Percentiles rank a stretch among this genome's conserved stretches.
These are phyloP conservation scores for Cercospora sesami DNA, from an alignment of 2,329 filamentous ascomycete genomes.

Conservation along the genomic window DNA sequence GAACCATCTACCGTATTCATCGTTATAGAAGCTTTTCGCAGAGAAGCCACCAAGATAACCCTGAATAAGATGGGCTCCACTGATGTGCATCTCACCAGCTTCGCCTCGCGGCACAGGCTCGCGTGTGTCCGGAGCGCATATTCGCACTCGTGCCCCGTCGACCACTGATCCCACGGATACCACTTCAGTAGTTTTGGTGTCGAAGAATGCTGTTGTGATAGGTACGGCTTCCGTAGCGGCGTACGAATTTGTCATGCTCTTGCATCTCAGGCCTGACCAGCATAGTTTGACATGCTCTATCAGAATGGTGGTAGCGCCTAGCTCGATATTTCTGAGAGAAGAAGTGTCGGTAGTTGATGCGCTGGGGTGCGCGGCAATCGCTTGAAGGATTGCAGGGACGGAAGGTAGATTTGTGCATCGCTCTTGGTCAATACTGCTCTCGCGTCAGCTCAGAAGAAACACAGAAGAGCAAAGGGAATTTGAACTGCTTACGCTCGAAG, in stretches of 20 bases:
- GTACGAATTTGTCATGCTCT: constrained; percentile 11
- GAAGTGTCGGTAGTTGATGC: background rate
- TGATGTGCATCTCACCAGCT: constrained; percentile 19
- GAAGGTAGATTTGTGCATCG: constrained; percentile 4
- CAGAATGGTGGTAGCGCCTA: constrained; percentile 2
- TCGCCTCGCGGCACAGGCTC: constrained; percentile 17
- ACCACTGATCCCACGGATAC: background rate
- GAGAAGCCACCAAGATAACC: constrained; percentile 13
- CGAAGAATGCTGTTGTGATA: background rate
- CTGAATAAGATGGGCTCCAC: constrained; percentile 13
- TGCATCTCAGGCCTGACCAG: constrained; percentile 6
- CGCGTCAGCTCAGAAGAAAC: background rate
- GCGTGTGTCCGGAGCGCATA: constrained; percentile 15
- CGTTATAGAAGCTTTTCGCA: constrained; percentile 15
- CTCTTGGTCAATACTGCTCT: background rate
- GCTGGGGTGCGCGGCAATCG: constrained; percentile 1
- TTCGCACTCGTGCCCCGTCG: background rate
- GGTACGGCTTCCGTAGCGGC: background rate
- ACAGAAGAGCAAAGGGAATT: background rate
- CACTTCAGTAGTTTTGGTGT: background rate
- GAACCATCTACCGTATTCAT: constrained; percentile 17
- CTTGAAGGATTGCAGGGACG: constrained; percentile 8
- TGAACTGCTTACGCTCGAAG: background rate
- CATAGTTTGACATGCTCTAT: constrained; percentile 1
- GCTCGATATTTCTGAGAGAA: background rate